Conservation (phyloP, 31 red algal species). For the Porphyra umbilicalis region DNA sequence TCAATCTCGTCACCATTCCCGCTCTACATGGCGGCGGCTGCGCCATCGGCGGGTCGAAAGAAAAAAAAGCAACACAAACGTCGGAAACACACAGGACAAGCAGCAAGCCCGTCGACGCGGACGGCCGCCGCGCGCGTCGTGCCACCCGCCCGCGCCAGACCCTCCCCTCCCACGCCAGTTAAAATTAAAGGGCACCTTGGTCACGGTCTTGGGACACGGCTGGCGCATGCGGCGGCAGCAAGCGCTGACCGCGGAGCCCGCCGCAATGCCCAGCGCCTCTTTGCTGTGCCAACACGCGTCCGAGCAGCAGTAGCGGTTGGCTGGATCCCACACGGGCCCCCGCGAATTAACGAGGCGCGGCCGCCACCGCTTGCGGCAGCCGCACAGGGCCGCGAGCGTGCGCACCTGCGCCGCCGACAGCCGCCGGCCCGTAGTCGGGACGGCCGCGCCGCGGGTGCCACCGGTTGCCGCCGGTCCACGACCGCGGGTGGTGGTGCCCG, state of each 20-base stretch:
- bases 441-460: no score
- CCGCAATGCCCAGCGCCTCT: not conserved
- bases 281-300: not conserved
- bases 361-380: not conserved
- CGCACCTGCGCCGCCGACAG: not conserved
- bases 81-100: no score
- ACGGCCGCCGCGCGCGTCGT: no score
- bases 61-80: no score
- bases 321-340: not conserved
- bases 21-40: no score
- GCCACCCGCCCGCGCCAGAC: no score
- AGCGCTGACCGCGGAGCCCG: not conserved
- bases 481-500: no score
- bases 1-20: no score
- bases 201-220: not conserved
- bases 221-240: not conserved
- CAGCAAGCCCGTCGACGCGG: no score
- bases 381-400: not conserved
- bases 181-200: not conserved
- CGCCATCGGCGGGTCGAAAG: no score
- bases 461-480: no score
- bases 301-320: not conserved
- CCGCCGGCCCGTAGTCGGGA: not conserved
- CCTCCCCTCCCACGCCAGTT: no score
- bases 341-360: not conserved